These are phyloP conservation scores for Phytophthora brassicae DNA, from an alignment of 352 stramenopile genomes.

Conservation along the genomic window DNA sequence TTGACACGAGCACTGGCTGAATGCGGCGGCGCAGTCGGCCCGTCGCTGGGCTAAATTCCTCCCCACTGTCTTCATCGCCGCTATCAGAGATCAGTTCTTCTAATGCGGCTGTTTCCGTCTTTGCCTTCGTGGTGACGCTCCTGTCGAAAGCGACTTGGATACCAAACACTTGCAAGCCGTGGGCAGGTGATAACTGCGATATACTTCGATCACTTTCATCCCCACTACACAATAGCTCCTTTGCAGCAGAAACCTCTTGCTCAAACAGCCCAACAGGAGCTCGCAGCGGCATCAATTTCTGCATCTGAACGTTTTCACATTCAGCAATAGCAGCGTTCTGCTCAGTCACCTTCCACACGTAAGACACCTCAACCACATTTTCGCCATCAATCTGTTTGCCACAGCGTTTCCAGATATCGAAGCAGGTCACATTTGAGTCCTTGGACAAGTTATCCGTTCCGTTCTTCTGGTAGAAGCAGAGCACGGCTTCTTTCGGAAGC, in stretches of 20 bases:
- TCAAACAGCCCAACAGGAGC: slow-evolving; percentile 30
- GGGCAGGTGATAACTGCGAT: slow-evolving; percentile 22
- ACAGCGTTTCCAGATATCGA: slow-evolving; percentile 72
- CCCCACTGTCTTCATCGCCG: slow-evolving; percentile 20
- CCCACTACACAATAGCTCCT: slow-evolving; percentile 21
- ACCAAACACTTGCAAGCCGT: slow-evolving; percentile 45
- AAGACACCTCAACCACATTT: slow-evolving; percentile 75
- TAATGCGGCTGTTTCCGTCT: slow-evolving; percentile 17
- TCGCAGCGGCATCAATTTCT: slow-evolving; percentile 24
- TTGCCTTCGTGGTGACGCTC: slow-evolving; percentile 28
- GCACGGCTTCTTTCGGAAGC: slow-evolving; percentile 27
- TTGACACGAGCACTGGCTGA: slow-evolving; percentile 49
- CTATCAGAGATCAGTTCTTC: slow-evolving; percentile 27
- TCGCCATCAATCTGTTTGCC: slow-evolving; percentile 63
- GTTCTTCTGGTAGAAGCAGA: slow-evolving; percentile 63
- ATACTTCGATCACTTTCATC: slow-evolving; percentile 29
- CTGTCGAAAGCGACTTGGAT: slow-evolving; percentile 45
- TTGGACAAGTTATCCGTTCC: slow-evolving; percentile 48
- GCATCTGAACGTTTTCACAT: slow-evolving; percentile 13
- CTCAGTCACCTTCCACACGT: slow-evolving; percentile 44
- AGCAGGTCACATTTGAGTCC: slow-evolving; percentile 55
- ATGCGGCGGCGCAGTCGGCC: slow-evolving; percentile 50
- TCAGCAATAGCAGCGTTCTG: background rate
- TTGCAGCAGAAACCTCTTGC: slow-evolving; percentile 18
- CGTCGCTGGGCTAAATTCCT: slow-evolving; percentile 34